Evolutionary conservation across 2,329 filamentous ascomycete species (phyloP), one percentile per base, ranked within the genome.

Genomic region (Alternaria solani): DNA sequence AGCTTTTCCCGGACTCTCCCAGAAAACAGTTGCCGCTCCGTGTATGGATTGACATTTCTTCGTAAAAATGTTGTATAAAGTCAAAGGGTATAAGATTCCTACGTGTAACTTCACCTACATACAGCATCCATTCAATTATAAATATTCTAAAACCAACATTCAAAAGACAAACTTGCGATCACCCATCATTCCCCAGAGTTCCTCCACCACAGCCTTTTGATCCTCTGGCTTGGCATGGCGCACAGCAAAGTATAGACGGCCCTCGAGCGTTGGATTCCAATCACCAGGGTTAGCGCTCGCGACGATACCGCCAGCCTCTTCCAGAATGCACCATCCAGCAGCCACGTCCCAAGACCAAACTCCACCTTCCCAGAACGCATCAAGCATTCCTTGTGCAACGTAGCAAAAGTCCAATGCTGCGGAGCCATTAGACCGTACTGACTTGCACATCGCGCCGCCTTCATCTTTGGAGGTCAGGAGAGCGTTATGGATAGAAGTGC

Each of bases 321-420:
- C 69, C 0, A 79, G 63, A 23, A 79, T 76, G n/a, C 71, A 61
- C 76, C 77, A 79, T 1, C 78, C 78, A 6, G 76, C 78, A 7
- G 66, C 70, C 3, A 79, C 69, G 41, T 79, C 78, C 78, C 78
- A 79, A 6, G 72, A 59, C 67, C 69, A 78, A 5, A 74, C 73
- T 0, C 77, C 77, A 4, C 72, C 75, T 57, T 79, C 78, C 77
- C 77, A 79, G 54, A 77, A 79, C 0, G 65, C 56, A 42, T 79
- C 77, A 1, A 79, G 49, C 43, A 64, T 67, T 36, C 77, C 77
- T 6, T 73, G 70, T 1, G 76, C 78, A 1, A 79, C 76, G 58
- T 77, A 78, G 65, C 78, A 80, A 54, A 80, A 78, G 60, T 79
- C 73, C 1, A 80, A 67, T 0, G 77, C 78, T 0, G 76, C 76